A percentile compares a stretch with the other conserved stretches of the same genome.
Conservation (phyloP, 768 basidiomycete species). For the Tulasnella sp. region DNA sequence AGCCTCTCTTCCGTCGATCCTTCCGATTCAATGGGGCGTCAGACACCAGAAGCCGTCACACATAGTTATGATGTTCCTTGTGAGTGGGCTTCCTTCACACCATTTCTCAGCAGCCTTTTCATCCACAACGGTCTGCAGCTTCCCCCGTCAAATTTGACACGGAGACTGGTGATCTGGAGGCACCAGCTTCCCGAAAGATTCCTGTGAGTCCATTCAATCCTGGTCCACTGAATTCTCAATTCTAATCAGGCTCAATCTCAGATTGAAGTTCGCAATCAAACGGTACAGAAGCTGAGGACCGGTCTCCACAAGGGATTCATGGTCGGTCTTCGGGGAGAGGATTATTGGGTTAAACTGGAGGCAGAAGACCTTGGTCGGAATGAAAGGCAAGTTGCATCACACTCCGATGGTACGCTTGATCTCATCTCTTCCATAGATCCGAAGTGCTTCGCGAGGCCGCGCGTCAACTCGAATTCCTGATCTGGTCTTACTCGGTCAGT, state of each 20-base stretch:
- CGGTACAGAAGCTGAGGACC: slow-evolving; percentile 42
- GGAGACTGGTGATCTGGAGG: slow-evolving; percentile 32
- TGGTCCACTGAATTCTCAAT: slow-evolving; percentile 26
- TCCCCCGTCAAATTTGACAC: slow-evolving; percentile 28
- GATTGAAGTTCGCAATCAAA: slow-evolving; percentile 39
- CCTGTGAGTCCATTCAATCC: slow-evolving; percentile 32
- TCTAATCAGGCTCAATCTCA: slow-evolving; percentile 29
- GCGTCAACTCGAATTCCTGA: slow-evolving; percentile 47
- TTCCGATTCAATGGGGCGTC: background rate
- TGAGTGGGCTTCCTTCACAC: background rate
- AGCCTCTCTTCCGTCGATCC: background rate
- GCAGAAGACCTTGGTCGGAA: background rate
- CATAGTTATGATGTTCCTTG: background rate
- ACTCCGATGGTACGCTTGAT: slow-evolving; percentile 30
- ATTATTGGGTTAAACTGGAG: slow-evolving; percentile 34
- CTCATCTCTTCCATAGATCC: slow-evolving; percentile 9
- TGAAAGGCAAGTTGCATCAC: slow-evolving; percentile 22
- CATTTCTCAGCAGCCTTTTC: background rate
- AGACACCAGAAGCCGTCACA: background rate
- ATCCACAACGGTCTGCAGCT: slow-evolving; percentile 14
- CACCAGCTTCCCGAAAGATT: slow-evolving; percentile 35
- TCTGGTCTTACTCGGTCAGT: slow-evolving; percentile 50
- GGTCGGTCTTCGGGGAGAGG: slow-evolving; percentile 31
- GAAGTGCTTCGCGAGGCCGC: slow-evolving; percentile 43
- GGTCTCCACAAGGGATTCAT: slow-evolving; percentile 42